Evolutionary conservation across 257 asterid genomes (phyloP).

Genomic region (Linaria vulgaris): DNA sequence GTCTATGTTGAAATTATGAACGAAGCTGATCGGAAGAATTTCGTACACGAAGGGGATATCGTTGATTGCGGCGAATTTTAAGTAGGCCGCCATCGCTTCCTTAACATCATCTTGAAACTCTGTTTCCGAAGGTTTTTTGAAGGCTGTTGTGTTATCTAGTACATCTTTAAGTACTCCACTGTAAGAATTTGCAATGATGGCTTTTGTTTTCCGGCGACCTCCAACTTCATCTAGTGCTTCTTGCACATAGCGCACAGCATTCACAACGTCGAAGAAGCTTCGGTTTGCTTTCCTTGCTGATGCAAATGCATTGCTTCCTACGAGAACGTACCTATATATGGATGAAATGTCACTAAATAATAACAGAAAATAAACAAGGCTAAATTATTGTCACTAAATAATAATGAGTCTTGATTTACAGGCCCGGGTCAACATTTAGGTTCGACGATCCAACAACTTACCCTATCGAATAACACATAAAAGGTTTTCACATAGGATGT

Average conservation of each 20-base stretch:
- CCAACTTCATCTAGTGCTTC: neutral
- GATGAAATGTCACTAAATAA: too few species aligned
- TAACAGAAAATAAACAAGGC: too few species aligned
- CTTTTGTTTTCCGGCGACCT: neutral
- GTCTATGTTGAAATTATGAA: slow-evolving; percentile 5
- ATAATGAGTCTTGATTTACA: too few species aligned
- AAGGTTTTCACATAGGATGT: too few species aligned
- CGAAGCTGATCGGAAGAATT: neutral
- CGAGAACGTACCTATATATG: neutral
- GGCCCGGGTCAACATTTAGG: too few species aligned
- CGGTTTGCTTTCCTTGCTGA: neutral
- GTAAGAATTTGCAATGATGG: neutral
- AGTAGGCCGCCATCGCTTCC: neutral
- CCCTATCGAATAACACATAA: too few species aligned
- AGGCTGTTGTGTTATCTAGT: too few species aligned
- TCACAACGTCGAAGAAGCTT: neutral
- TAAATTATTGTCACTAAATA: too few species aligned
- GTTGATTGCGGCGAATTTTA: neutral
- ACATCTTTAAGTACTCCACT: neutral
- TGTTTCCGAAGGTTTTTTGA: neutral
- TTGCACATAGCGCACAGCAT: neutral
- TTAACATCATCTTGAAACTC: neutral
- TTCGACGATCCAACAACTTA: too few species aligned
- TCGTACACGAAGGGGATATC: neutral
- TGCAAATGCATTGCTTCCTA: neutral